Base-by-base conservation (phyloP, 1,139 yeast species). In the Debaryomycetaceae sp. region DNA sequence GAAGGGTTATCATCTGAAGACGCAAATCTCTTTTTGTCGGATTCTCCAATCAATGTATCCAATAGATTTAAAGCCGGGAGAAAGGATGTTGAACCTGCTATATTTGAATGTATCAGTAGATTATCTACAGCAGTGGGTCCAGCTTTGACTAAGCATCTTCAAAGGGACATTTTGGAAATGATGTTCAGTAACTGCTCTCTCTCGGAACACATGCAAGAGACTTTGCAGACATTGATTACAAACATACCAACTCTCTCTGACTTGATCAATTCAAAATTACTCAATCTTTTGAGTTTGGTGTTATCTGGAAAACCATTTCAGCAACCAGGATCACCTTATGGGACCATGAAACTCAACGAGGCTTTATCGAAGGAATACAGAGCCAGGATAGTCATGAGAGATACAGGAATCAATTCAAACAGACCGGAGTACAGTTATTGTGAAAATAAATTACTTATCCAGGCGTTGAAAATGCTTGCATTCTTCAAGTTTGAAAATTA, bases 51-150 rank as follows among this genome's bases (percentile, higher is more conserved):
- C 5, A 35, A 19, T 32, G 33, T 62, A 38, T 59, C 70, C 13
- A 72, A 88, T 1, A 88, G 84, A 57, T 79, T 79, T 39, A 54
- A 71, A 33, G 81, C 81, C 38, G 68, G 71, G 29, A 73, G 85
- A 47, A 83, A 80, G 53, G 92, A 85, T 38, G 83, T 87, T 33
- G 96, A 88, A 50, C 85, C 89, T 0, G 91, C 96, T 0, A 81
- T 92, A 17, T 92, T 91, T 53, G 89, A 86, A 50, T 92, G 98
- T 58, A 76, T 92, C 37, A 88, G 95, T 0, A 86, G 87, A 63
- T 67, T 92, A 36, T 91, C 96, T 0, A 75, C 78, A 17, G 95
- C 98, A 0, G 89, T 91, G 9, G 98, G 97, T 0, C 95, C 96
- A n/a, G 95, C 96, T 1, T 70, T 92, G 40, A 86, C 97, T 0